These are phyloP conservation scores for Biscogniauxia marginata DNA, from an alignment of 2,329 filamentous ascomycete species.

Conservation along the genomic window DNA sequence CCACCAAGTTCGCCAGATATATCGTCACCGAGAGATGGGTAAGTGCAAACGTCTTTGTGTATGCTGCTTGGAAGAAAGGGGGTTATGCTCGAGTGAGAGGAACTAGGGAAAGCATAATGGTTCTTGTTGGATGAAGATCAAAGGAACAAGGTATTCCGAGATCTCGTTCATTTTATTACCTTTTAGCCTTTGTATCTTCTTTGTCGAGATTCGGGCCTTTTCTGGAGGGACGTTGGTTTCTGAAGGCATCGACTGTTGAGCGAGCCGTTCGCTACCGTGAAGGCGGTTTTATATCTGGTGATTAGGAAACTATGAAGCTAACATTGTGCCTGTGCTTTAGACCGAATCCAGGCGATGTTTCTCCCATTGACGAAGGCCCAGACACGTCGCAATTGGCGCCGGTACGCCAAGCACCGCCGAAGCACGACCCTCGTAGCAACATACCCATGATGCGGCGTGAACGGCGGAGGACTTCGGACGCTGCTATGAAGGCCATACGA, in stretches of 20 bases:
- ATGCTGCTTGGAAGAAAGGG: not conserved
- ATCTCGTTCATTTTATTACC: no score
- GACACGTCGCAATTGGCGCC: slow-evolving; percentile 34
- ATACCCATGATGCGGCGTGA: slow-evolving; percentile 55
- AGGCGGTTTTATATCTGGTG: not conserved
- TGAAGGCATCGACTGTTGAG: no score
- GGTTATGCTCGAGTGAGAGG: not conserved
- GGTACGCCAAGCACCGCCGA: slow-evolving; percentile 22
- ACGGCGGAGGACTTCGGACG: slow-evolving; percentile 45
- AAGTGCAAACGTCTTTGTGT: slow-evolving; percentile 31
- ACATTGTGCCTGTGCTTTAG: slow-evolving; percentile 25
- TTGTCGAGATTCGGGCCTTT: not conserved
- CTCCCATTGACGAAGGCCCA: slow-evolving; percentile 50
- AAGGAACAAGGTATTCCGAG: not conserved
- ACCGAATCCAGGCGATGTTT: slow-evolving; percentile 42
- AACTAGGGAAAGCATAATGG: no score
- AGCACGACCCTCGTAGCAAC: slow-evolving; percentile 36
- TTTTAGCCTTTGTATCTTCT: not conserved
- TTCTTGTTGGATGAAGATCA: not conserved
- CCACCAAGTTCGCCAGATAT: slow-evolving; percentile 58
- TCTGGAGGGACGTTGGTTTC: not conserved
- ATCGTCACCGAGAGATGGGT: slow-evolving; percentile 38
- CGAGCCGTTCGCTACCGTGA: no score
- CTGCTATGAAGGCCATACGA: slow-evolving; percentile 36
- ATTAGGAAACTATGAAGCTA: slow-evolving; percentile 18